A percentile compares a stretch with the other conserved stretches of the same genome.
These are phyloP conservation scores for Platanthera zijinensis DNA, from an alignment of 106 monocot species.

Conservation along the genomic window DNA sequence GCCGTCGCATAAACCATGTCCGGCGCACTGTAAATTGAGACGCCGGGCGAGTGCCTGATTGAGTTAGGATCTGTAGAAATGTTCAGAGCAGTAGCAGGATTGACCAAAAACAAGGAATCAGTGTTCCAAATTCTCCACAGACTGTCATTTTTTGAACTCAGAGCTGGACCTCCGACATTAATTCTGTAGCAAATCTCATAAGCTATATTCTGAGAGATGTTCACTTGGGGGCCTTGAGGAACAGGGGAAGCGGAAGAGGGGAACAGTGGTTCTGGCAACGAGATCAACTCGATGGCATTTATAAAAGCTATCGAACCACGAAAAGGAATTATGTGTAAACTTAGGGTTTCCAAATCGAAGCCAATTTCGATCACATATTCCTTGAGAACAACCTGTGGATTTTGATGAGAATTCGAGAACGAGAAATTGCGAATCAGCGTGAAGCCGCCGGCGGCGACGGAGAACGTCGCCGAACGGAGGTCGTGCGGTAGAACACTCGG, in stretches of 20 bases:
- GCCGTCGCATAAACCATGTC: constrained; percentile 52
- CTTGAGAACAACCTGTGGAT: constrained; percentile 11
- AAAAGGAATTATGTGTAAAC: no score
- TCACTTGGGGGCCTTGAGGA: not conserved
- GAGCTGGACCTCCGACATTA: constrained; percentile 42
- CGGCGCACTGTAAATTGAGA: constrained; percentile 32
- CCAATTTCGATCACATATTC: constrained; percentile 23
- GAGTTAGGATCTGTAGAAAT: constrained; percentile 23
- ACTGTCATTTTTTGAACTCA: constrained; percentile 32
- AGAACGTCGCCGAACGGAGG: constrained; percentile 27
- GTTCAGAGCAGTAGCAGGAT: constrained; percentile 22
- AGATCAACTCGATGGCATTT: no score
- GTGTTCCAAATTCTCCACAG: constrained; percentile 49
- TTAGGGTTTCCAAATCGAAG: not conserved
- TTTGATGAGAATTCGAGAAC: not conserved
- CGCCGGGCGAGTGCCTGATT: constrained; percentile 25
- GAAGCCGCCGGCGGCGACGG: constrained; percentile 25
- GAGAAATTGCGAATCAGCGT: constrained; percentile 23
- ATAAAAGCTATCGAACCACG: no score
- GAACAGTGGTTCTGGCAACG: no score
- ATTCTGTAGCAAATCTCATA: constrained; percentile 44
- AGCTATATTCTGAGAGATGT: constrained; percentile 14
- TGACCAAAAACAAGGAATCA: constrained; percentile 37
- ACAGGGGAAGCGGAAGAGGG: no score
- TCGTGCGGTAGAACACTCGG: not conserved